phyloP scores from a whole-genome alignment of 306 rosid genomes.

The Hippophae rhamnoides region DNA sequence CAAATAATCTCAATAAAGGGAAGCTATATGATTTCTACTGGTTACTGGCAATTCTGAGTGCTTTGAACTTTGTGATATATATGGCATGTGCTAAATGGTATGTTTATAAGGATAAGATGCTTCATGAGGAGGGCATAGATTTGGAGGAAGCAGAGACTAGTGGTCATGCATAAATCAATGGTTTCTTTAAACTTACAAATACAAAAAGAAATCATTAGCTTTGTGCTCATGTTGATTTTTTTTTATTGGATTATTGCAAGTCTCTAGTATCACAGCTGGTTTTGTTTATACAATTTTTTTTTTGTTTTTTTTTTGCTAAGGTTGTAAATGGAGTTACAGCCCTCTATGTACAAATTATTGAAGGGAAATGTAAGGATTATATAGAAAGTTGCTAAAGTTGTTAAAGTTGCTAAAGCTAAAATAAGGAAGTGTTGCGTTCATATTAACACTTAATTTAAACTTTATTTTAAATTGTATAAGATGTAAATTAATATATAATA shows the following conservation, averaged over 20 bases:
- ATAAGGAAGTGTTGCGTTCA: too few relatives aligned
- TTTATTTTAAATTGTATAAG: too few relatives aligned
- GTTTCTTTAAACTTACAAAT: background rate
- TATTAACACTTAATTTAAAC: too few relatives aligned
- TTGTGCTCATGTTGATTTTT: background rate
- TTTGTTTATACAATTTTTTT: too few relatives aligned
- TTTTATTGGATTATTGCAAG: background rate
- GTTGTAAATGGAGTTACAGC: too few relatives aligned
- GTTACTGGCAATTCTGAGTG: constrained; percentile 66
- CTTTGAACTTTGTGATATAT: constrained; percentile 47
- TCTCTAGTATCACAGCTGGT: too few relatives aligned
- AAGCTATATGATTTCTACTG: constrained; percentile 75
- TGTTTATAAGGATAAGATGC: constrained; percentile 72
- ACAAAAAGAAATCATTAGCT: background rate
- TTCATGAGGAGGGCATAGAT: constrained; percentile 51
- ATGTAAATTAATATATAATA: too few relatives aligned
- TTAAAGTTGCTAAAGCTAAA: too few relatives aligned
- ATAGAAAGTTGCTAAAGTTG: too few relatives aligned
- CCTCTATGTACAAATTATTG: too few relatives aligned
- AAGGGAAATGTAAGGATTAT: too few relatives aligned
- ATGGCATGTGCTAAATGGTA: constrained; percentile 71
- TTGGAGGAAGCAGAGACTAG: constrained; percentile 36
- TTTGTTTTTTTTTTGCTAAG: too few relatives aligned
- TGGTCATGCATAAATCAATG: background rate
- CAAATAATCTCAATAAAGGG: constrained; percentile 67